Base-by-base conservation (phyloP, 2,329 filamentous ascomycete species). In the Raffaelea arxii region DNA sequence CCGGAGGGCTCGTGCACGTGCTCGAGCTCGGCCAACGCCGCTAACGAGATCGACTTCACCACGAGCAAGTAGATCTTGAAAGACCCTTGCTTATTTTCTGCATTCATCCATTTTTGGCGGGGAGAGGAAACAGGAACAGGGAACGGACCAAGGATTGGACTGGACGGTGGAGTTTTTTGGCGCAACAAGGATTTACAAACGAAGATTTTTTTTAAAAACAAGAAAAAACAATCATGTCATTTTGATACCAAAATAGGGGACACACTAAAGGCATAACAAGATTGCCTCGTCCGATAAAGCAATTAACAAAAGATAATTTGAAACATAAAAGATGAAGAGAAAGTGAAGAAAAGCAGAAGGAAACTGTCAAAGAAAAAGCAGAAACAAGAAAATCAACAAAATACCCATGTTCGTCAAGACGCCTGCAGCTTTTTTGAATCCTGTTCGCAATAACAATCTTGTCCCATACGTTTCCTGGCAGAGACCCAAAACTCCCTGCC, bases 1-100 rank as follows among this genome's bases (percentile, higher is more conserved):
- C 84, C 86, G 21, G 86, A 83, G 49, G 85, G 86, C 49, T 70
- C 81, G 58, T 94, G 89, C 70, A 94, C 83, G 30, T 94, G 89
- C 62, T 83, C 86, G 63, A 77, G 77, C 18, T 62, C 75, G 42
- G 72, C 74, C 49, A 78, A 84, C 54, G 74, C 79, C 24, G 73
- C 63, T 24, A 65, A 65, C 55, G 90, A 96, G 77, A 86, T 77
- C 43, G 90, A 96, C 65, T 96, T 95, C 61, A 96, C 89, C 32
- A 87, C 82, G 46, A 79, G 76, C 68, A 67, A 68, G 55, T 74
- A 65, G 57, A 49, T 16, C 19, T 6, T 9, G 23, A 36, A 21
- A 3, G 23, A n/a, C 3, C 41, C 32, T 23, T 30, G 27, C 27
- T 16, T 30, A 30, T 30, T 30, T 30, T 9, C 43, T n/a, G n/a